Percentiles rank a stretch among this genome's conserved stretches.
These are phyloP conservation scores for Globisporangium spinosum DNA, from an alignment of 352 stramenopile species.

Conservation along the genomic window DNA sequence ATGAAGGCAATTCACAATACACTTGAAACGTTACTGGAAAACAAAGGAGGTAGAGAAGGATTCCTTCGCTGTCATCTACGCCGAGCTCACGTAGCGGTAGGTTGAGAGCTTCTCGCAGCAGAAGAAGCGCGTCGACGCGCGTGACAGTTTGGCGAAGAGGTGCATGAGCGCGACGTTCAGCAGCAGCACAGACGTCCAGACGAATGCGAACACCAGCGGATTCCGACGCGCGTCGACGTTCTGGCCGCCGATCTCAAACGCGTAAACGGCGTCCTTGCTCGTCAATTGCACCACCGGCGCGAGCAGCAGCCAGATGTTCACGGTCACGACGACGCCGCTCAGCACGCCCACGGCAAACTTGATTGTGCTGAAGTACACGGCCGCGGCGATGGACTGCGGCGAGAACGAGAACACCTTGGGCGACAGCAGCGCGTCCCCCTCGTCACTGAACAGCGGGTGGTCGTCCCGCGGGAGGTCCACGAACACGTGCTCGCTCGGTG, in stretches of 20 bases:
- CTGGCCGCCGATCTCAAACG: background rate
- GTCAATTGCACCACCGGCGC: conserved; percentile 18
- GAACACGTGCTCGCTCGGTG: conserved; percentile 41
- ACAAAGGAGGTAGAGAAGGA: background rate
- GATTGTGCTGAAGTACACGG: conserved; percentile 60
- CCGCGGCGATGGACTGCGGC: conserved; percentile 48
- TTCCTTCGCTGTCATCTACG: background rate
- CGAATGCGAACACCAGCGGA: conserved; percentile 37
- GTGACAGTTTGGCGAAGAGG: conserved; percentile 40
- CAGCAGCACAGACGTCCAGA: conserved; percentile 39
- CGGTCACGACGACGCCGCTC: conserved; percentile 32
- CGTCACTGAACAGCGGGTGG: conserved; percentile 25
- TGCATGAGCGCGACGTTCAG: conserved; percentile 54
- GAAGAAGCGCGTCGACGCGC: conserved; percentile 54
- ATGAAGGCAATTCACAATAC: background rate
- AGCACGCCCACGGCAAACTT: conserved; percentile 54
- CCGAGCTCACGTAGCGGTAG: conserved; percentile 37
- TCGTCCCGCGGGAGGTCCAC: conserved; percentile 32
- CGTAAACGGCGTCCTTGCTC: conserved; percentile 19
- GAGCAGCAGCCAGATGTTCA: conserved; percentile 32
- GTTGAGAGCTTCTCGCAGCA: conserved; percentile 57
- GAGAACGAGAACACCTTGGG: conserved; percentile 50
- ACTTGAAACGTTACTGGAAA: conserved; percentile 2
- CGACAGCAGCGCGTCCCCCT: conserved; percentile 34
- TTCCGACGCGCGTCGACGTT: conserved; percentile 32